phyloP scores from a whole-genome alignment of 208 protist species.

The Leptomonas pyrrhocoris region DNA sequence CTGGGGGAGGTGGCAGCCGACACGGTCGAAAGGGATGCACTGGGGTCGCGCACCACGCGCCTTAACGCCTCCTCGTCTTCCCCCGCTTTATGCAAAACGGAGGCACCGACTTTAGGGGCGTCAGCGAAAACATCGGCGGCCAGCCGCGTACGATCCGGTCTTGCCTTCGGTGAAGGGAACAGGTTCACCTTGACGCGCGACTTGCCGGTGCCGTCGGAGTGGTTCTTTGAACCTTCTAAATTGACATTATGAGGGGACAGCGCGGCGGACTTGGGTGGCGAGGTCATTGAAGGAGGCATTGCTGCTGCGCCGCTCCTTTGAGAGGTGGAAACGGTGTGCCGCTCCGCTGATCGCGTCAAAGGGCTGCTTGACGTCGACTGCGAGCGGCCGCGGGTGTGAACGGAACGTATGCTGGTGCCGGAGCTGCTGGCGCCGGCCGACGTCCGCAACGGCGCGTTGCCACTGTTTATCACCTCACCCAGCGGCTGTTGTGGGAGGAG shows the following conservation, averaged over 20 bases:
- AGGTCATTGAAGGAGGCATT: background rate
- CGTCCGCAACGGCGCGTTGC: background rate
- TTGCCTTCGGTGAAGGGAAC: background rate
- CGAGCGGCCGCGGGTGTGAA: conserved; percentile 15
- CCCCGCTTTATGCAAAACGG: background rate
- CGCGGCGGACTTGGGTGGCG: background rate
- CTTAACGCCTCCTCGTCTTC: background rate
- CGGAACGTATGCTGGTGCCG: conserved; percentile 1
- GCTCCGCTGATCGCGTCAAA: background rate
- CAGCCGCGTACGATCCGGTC: background rate
- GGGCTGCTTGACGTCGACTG: conserved; percentile 11
- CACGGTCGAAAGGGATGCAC: conserved; percentile 21
- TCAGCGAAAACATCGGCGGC: conserved; percentile 4
- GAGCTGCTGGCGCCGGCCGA: conserved; percentile 6
- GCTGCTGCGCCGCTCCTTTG: background rate
- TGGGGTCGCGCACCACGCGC: conserved; percentile 1
- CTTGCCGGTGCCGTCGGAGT: background rate
- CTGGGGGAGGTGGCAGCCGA: conserved; percentile 12
- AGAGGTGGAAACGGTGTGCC: background rate
- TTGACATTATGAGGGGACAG: background rate
- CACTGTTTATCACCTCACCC: background rate
- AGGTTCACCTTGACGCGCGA: background rate
- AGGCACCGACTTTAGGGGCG: background rate
- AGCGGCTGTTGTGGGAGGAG: background rate
- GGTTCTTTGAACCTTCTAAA: background rate